Evolutionary conservation across 164 flowering plant genomes (phyloP), one percentile per base, ranked within the genome.

Genomic region (Liriodendron chinense): DNA sequence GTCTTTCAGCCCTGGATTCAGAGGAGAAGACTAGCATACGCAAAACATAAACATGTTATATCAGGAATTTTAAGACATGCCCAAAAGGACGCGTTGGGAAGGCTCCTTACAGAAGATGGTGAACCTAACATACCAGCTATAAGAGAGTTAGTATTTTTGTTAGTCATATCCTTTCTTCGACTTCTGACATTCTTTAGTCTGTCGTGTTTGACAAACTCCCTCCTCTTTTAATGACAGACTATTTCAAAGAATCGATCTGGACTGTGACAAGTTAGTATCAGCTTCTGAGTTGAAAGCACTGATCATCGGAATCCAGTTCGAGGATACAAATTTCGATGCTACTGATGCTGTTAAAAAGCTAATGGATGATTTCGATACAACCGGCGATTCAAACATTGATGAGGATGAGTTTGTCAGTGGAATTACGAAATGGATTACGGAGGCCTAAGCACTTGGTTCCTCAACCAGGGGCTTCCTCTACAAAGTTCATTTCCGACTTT

Each of bases 1-100:
- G 88, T 93, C 16, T 83, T 87, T 74, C 93, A 90, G 81, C 97
- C 98, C 59, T 87, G 91, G 98, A 86, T 95, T 34, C 98, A 93
- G 78, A 85, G 76, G 79, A 85, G 99, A 69, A 80, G 81, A 66
- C 75, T 91, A 72, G 92, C 84, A 70, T 95, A 79, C 83, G 92
- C 81, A 23, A 90, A 86, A 86, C 92, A 87, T 76, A 94, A 87
- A 81, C 94, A 87, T 84, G 88, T 93, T 21, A 86, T 91, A 69
- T 87, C 93, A 48, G 95, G 92, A 76, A 72, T 96, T 48, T 77
- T 96, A 23, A 83, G 74, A 71, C 86, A 89, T 74, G 65, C 89
- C 70, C 86, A 75, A 75, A 82, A 13, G 83, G 88, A 72, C 66
- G 82, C 90, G 64, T 74, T 89, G 2, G 98, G 94, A 78, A 88